Evolutionary conservation across 2,329 filamentous ascomycete species (phyloP).

Genomic region (Sporothrix pallida): DNA sequence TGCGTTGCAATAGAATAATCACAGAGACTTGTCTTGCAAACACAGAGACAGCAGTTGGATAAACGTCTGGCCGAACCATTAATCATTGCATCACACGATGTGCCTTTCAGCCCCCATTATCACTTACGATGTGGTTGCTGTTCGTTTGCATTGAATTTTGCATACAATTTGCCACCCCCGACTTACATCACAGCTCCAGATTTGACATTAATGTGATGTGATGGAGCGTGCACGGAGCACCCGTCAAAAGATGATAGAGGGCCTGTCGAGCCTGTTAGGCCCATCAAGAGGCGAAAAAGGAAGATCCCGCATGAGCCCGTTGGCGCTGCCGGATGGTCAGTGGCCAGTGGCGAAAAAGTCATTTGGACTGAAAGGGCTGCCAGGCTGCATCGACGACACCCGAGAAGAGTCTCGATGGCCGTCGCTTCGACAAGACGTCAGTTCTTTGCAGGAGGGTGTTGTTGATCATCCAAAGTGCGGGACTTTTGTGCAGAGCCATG

Average conservation of each 20-base stretch:
- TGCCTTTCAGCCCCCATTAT: background rate
- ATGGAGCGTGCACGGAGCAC: slow-evolving; percentile 3
- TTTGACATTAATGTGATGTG: background rate
- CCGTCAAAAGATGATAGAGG: background rate
- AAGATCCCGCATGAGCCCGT: background rate
- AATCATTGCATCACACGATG: slow-evolving; percentile 1
- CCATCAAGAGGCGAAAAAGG: background rate
- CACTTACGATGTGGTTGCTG: background rate
- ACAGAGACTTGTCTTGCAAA: no score
- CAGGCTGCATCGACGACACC: background rate
- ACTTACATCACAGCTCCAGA: no score
- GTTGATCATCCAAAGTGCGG: background rate
- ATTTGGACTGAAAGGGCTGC: background rate
- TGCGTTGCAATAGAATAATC: no score
- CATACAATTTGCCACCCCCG: background rate
- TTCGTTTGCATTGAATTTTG: background rate
- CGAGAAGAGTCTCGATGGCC: background rate
- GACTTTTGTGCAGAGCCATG: background rate
- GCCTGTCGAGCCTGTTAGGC: no score
- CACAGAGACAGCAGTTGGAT: no score
- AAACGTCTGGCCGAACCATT: background rate
- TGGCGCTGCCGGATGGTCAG: background rate
- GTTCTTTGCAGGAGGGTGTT: background rate
- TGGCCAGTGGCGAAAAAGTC: slow-evolving; percentile 1
- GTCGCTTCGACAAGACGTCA: slow-evolving; percentile 2